A percentile compares a stretch with the other conserved stretches of the same genome.
Evolutionary conservation across 2,329 filamentous ascomycete species (phyloP).

Genomic region (Aureobasidium sp.): DNA sequence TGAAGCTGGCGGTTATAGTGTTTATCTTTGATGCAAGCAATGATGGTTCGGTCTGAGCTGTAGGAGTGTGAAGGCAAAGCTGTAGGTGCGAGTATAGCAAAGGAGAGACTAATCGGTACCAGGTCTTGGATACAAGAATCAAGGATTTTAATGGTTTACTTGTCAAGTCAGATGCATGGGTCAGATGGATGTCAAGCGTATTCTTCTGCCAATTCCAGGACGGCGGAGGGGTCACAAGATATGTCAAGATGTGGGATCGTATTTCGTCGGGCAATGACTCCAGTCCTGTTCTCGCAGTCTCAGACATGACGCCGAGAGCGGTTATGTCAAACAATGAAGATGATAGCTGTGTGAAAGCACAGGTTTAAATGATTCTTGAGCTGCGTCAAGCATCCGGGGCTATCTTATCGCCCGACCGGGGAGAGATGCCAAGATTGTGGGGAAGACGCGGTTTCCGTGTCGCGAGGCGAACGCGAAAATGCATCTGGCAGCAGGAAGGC

Average conservation of each 20-base stretch:
- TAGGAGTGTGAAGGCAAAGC: background rate
- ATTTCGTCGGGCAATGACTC: conserved; percentile 54
- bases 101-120: conserved; percentile 48
- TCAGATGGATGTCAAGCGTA: conserved; percentile 42
- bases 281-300: conserved; percentile 14
- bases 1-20: background rate
- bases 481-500: background rate
- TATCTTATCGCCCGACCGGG: background rate
- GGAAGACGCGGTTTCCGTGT: conserved; percentile 6
- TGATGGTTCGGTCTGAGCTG: background rate
- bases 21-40: background rate
- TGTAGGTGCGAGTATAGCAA: conserved; percentile 47
- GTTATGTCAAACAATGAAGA: background rate
- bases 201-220: conserved; percentile 45
- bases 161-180: conserved; percentile 25
- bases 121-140: conserved; percentile 48
- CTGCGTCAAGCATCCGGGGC: background rate
- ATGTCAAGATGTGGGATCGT: conserved; percentile 50
- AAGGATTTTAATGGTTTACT: conserved; percentile 47
- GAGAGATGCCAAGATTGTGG: background rate
- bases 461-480: background rate
- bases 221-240: conserved; percentile 45
- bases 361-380: background rate
- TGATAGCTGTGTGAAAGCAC: background rate
- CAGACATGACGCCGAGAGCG: background rate